These are phyloP conservation scores for Oenanthe javanica DNA, from an alignment of 140 eudicot genomes.

Conservation along the genomic window DNA sequence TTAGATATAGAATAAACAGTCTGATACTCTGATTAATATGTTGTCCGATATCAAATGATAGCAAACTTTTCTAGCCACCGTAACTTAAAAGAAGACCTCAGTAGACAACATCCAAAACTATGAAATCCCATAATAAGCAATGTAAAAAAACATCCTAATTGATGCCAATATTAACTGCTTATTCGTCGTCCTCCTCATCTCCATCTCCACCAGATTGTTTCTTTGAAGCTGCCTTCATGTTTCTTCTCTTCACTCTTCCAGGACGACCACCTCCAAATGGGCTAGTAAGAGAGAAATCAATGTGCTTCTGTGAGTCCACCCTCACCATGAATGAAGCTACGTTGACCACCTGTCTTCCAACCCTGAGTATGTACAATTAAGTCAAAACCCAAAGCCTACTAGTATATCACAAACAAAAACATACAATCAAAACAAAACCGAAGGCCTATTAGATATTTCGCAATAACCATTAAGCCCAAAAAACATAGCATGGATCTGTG, in stretches of 20 bases:
- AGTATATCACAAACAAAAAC: background rate
- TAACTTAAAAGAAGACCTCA: background rate
- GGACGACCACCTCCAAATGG: slow-evolving; percentile 34
- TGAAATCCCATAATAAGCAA: background rate
- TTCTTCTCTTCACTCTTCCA: slow-evolving; percentile 35
- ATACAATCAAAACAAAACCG: background rate
- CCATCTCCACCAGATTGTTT: slow-evolving; percentile 31
- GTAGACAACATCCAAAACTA: background rate
- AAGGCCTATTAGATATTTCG: background rate
- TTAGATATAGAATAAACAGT: background rate
- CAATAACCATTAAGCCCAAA: background rate
- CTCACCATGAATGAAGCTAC: slow-evolving; percentile 31
- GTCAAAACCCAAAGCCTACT: background rate
- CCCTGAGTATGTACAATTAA: slow-evolving; percentile 1
- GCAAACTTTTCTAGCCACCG: background rate
- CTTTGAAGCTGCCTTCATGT: slow-evolving; percentile 29
- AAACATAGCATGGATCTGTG: background rate
- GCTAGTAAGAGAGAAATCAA: too few relatives aligned
- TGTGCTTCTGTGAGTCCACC: slow-evolving; percentile 31
- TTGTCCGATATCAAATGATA: background rate
- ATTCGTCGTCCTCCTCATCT: slow-evolving; percentile 30
- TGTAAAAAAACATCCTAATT: background rate
- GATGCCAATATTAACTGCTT: background rate
- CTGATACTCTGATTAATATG: background rate
- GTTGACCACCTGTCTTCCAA: slow-evolving; percentile 33